A percentile compares a stretch with the other conserved stretches of the same genome.
Conservation (phyloP, 139 green algal genomes). For the Tetratostichococcus sp. region DNA sequence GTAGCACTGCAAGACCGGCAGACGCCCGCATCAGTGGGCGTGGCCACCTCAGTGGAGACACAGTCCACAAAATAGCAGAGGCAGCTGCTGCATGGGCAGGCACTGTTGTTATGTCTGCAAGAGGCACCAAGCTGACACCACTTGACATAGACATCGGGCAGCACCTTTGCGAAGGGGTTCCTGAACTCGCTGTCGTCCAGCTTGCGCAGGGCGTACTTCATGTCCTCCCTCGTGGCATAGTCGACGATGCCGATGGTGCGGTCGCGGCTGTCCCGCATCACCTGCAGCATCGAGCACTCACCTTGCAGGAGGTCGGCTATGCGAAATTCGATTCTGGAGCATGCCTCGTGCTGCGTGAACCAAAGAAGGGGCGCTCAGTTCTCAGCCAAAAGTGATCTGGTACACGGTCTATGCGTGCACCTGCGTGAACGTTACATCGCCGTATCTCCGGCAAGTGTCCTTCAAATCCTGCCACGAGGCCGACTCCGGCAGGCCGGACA, state of each 20-base stretch:
- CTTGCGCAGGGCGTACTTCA: constrained; percentile 57
- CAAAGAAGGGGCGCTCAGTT: too few species aligned
- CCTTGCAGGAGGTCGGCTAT: too few species aligned
- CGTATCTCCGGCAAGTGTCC: constrained; percentile 54
- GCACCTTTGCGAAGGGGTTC: constrained; percentile 59
- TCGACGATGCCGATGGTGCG: constrained; percentile 63
- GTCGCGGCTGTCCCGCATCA: constrained; percentile 45
- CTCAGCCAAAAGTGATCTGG: too few species aligned
- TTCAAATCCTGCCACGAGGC: constrained; percentile 92
- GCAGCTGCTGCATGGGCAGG: too few species aligned
- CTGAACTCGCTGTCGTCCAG: constrained; percentile 68
- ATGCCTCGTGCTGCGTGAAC: too few species aligned
- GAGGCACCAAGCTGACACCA: too few species aligned
- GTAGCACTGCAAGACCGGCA: constrained; percentile 8
- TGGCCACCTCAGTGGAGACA: too few species aligned
- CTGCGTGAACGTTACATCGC: constrained; percentile 57
- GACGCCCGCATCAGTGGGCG: too few species aligned
- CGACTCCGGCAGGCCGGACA: constrained; percentile 66
- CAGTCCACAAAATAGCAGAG: too few species aligned
- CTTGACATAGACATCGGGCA: neutral
- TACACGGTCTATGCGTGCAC: too few species aligned
- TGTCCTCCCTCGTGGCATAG: constrained; percentile 49
- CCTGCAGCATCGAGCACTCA: constrained; percentile 36
- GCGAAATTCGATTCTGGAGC: too few species aligned
- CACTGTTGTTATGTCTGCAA: too few species aligned